phyloP scores from a whole-genome alignment of 805 yeast species.

The Wickerhamiella slavikovae region DNA sequence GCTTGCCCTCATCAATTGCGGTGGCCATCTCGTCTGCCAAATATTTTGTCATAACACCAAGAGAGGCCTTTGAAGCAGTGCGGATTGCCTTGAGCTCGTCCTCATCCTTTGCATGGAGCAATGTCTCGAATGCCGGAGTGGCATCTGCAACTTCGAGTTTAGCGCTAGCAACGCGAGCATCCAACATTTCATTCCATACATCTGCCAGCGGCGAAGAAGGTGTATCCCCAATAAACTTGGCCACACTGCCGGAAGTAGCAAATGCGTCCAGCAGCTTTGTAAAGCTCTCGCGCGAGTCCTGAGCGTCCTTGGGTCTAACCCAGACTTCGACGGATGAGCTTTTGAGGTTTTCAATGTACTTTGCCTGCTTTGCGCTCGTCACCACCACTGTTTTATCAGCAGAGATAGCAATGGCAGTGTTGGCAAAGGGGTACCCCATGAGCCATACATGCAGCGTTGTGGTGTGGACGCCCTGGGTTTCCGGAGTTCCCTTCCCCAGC shows the following conservation, averaged over 20 bases:
- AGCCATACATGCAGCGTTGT: conserved; percentile 73
- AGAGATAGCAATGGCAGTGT: conserved; percentile 52
- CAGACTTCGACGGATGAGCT: conserved; percentile 32
- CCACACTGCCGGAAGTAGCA: conserved; percentile 27
- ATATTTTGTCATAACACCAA: conserved; percentile 49
- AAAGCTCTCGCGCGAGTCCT: conserved; percentile 49
- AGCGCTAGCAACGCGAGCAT: conserved; percentile 19
- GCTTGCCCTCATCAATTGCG: conserved; percentile 69
- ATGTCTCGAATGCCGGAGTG: conserved; percentile 29
- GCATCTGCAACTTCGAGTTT: conserved; percentile 26
- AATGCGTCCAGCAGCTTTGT: conserved; percentile 30
- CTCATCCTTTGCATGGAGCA: conserved; percentile 59
- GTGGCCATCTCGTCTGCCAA: conserved; percentile 77
- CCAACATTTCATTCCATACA: conserved; percentile 38
- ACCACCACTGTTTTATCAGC: conserved; percentile 39
- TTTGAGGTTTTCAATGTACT: conserved; percentile 43
- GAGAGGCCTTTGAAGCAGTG: conserved; percentile 58
- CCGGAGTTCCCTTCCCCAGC: conserved; percentile 73
- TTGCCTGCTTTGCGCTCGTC: conserved; percentile 72
- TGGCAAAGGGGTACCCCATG: conserved; percentile 89
- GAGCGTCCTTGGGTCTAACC: conserved; percentile 65
- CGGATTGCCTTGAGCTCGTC: conserved; percentile 47
- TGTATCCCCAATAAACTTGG: conserved; percentile 53
- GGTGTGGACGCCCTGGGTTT: conserved; percentile 75
- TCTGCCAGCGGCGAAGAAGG: conserved; percentile 68